A percentile compares a stretch with the other conserved stretches of the same genome.
Evolutionary conservation across 495 filamentous ascomycete species (phyloP).

Genomic region (Neurospora sp.): DNA sequence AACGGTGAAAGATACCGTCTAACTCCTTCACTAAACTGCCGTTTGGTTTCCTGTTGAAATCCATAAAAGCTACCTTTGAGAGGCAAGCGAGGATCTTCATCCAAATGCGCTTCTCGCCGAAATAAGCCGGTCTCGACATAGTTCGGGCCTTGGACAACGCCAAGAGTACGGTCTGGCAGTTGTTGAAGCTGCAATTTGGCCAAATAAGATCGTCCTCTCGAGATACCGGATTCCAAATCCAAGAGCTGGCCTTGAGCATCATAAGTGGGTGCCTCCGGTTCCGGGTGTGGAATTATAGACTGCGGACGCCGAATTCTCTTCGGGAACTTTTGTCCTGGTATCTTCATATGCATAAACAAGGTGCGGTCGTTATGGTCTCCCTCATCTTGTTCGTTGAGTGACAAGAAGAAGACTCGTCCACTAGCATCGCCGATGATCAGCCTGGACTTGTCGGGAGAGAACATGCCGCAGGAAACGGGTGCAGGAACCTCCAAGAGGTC

Average conservation of each 20-base stretch:
- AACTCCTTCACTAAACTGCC: not conserved
- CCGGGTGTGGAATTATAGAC: conserved; percentile 33
- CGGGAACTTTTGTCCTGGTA: conserved; percentile 4
- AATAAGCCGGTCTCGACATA: conserved; percentile 31
- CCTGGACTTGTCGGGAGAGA: conserved; percentile 60
- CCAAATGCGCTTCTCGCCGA: conserved; percentile 28
- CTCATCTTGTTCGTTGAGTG: conserved; percentile 30
- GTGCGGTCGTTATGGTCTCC: conserved; percentile 2
- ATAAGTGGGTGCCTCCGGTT: conserved; percentile 26
- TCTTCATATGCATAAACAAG: conserved; percentile 11
- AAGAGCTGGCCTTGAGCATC: conserved; percentile 9
- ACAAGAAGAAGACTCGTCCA: conserved; percentile 61
- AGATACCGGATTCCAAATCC: conserved; percentile 10
- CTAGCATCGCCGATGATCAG: conserved; percentile 68
- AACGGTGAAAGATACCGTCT: conserved; percentile 1
- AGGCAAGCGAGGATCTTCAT: conserved; percentile 21
- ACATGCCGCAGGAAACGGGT: conserved; percentile 55
- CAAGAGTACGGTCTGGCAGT: conserved; percentile 27
- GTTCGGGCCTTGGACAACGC: conserved; percentile 35
- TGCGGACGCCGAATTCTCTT: conserved; percentile 28
- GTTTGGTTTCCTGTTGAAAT: conserved; percentile 15
- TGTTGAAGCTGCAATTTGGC: conserved; percentile 17
- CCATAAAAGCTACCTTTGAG: conserved; percentile 22
- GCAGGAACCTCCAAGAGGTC: conserved; percentile 42
- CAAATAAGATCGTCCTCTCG: conserved; percentile 19